Base-by-base conservation (phyloP, 345 rosid species). In the Lepidium africanum region DNA sequence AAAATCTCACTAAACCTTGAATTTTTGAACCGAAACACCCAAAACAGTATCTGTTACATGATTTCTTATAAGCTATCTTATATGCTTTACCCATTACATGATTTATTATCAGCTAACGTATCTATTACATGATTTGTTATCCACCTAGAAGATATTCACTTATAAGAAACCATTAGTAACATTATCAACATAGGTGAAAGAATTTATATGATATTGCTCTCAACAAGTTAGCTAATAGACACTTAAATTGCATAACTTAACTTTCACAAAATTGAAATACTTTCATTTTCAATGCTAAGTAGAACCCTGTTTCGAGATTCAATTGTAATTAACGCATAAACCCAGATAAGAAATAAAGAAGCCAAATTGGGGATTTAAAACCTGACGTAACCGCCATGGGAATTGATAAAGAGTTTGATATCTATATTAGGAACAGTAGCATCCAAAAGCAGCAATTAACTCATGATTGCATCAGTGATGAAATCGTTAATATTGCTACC, bases 331-430 rank as follows among this genome's bases (percentile, higher is more conserved):
- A 43, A 5, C 32, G 32, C 32, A 27, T 27, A 27, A 27, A 27
- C 32, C 32, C 6, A 27, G 6, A 27, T 30, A 30, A 30, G 33
- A 30, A 30, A 30, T 5, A 5, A 30, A 30, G 43, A 42, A 38
- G 27, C 7, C 17, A 37, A 42, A 36, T 25, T 8, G 30, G 19
- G 14, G 36, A 5, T 25, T 3, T 15, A 41, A 30, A 30, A 88
- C 97, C 98, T 90, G 77, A 90, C 86, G 56, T 96, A 90, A 2
- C 98, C 98, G 16, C 97, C 98, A 21, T 85, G 77, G 13, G 88
- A 88, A 54, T 90, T 90, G 60, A 90, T 67, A 67, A 93, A 88
- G 75, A 90, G 96, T 50, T 89, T 86, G 65, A 93, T 90, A 72
- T 93, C 98, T 69, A 82, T 84, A 19, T 85, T 86, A 45, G 85